phyloP scores from a whole-genome alignment of 2,329 filamentous ascomycete genomes.

The Alternaria gaisen region DNA sequence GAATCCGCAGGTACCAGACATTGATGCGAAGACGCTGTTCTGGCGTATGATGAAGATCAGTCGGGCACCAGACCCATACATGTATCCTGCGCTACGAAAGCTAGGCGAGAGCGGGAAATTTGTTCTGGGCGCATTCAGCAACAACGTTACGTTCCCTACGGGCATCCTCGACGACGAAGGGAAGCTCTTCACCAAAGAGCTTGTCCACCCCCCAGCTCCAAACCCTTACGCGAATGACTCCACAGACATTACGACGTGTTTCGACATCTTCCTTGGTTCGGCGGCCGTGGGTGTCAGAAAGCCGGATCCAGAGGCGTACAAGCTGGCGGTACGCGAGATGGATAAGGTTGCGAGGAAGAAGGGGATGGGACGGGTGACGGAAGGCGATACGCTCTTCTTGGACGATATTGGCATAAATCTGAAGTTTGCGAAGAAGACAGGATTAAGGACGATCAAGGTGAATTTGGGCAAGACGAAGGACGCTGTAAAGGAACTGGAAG shows the following conservation, averaged over 20 bases:
- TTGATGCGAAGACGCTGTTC: slow-evolving; percentile 84
- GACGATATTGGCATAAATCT: slow-evolving; percentile 96
- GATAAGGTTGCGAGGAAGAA: slow-evolving; percentile 68
- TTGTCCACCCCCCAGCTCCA: slow-evolving; percentile 33
- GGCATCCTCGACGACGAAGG: slow-evolving; percentile 72
- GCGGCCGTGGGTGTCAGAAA: slow-evolving; percentile 90
- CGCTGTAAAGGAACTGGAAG: slow-evolving; percentile 83
- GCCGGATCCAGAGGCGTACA: slow-evolving; percentile 83
- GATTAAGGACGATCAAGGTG: slow-evolving; percentile 87
- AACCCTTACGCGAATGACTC: slow-evolving; percentile 40
- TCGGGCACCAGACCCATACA: slow-evolving; percentile 81
- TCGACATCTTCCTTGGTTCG: slow-evolving; percentile 88
- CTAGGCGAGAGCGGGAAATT: slow-evolving; percentile 61
- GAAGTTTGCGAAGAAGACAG: slow-evolving; percentile 76
- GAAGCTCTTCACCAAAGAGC: slow-evolving; percentile 47
- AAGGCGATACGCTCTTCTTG: slow-evolving; percentile 81
- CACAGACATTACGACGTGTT: slow-evolving; percentile 68
- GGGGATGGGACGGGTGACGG: slow-evolving; percentile 61
- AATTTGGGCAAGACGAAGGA: slow-evolving; percentile 77
- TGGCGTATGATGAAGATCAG: slow-evolving; percentile 86
- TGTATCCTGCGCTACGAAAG: slow-evolving; percentile 81
- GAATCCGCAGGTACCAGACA: slow-evolving; percentile 70
- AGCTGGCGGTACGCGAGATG: slow-evolving; percentile 73
- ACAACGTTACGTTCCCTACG: slow-evolving; percentile 86
- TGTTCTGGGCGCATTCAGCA: slow-evolving; percentile 79